phyloP scores from a whole-genome alignment of 345 rosid genomes.

The Euphorbia peplus region DNA sequence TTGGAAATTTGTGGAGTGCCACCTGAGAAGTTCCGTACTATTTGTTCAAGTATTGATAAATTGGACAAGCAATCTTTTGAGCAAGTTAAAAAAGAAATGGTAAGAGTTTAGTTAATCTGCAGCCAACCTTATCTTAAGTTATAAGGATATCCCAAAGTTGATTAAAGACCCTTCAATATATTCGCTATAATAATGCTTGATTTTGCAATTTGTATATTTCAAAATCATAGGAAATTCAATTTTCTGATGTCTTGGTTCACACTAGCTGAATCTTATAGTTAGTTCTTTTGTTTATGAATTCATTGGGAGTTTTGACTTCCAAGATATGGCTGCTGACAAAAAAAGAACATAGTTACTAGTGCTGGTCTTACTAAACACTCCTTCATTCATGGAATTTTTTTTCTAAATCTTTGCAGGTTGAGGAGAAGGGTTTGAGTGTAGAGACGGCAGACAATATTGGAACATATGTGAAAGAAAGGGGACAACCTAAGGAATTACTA shows the following conservation, averaged over 20 bases:
- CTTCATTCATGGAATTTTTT: too few species aligned
- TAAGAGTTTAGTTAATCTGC: conserved; percentile 24
- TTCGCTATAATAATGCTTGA: not conserved
- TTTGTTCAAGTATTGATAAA: conserved; percentile 94
- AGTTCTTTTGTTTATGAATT: not conserved
- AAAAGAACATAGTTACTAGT: too few species aligned
- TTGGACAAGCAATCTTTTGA: conserved; percentile 83
- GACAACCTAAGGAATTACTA: conserved; percentile 58
- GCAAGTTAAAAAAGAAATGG: conserved; percentile 90
- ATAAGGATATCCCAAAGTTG: not conserved
- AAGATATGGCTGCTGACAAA: too few species aligned
- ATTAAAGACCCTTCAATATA: not conserved
- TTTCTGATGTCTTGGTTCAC: not conserved
- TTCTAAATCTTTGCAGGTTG: conserved; percentile 42
- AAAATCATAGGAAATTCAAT: not conserved
- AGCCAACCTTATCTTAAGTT: not conserved
- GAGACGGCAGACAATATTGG: conserved; percentile 82
- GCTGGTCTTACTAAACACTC: too few species aligned
- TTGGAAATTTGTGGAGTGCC: conserved; percentile 96
- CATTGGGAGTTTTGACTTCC: too few species aligned
- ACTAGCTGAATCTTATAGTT: not conserved
- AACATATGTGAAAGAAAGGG: conserved; percentile 71
- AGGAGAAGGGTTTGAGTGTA: conserved; percentile 71
- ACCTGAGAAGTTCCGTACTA: conserved; percentile 79
- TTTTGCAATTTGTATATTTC: not conserved